Conservation (phyloP, 2,329 filamentous ascomycete genomes). For the Phyllosticta citrichinensis region DNA sequence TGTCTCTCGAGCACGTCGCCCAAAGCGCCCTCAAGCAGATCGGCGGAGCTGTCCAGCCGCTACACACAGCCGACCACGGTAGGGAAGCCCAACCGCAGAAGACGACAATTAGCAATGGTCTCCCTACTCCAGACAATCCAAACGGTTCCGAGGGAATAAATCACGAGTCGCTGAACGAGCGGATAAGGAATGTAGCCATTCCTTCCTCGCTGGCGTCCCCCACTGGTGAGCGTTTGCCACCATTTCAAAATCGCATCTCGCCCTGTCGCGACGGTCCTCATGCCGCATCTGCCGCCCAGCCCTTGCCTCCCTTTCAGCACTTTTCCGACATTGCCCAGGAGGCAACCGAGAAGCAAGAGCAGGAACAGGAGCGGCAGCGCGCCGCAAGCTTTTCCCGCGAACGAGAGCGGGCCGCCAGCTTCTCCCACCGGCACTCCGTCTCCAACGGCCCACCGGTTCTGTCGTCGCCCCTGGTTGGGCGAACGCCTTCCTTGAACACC, state of each 20-base stretch:
- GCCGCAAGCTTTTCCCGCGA: conserved; percentile 9
- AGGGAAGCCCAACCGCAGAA: not conserved
- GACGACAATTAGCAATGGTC: not conserved
- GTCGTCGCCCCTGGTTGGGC: conserved; percentile 25
- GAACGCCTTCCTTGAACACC: conserved; percentile 23
- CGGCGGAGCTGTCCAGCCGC: not conserved
- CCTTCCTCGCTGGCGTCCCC: conserved; percentile 19
- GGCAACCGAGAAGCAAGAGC: conserved; percentile 24
- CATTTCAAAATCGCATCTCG: conserved; percentile 24
- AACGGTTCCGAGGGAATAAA: not conserved
- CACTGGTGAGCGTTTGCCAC: conserved; percentile 24
- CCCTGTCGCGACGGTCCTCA: conserved; percentile 19
- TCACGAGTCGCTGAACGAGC: not conserved
- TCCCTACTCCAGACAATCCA: not conserved
- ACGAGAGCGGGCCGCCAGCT: not conserved
- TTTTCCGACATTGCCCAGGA: conserved; percentile 26
- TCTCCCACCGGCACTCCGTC: conserved; percentile 25
- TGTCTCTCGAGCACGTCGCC: not conserved
- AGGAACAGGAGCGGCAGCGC: conserved; percentile 16
- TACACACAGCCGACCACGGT: not conserved
- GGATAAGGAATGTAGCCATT: conserved; percentile 15
- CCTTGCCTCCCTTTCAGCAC: conserved; percentile 24
- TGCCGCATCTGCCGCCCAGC: conserved; percentile 20
- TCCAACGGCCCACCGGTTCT: conserved; percentile 19
- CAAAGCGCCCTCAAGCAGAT: not conserved